A percentile compares a stretch with the other conserved stretches of the same genome.
Evolutionary conservation across 1,284 basidiomycete genomes (phyloP).

Genomic region (Naganishia liquefaciens): DNA sequence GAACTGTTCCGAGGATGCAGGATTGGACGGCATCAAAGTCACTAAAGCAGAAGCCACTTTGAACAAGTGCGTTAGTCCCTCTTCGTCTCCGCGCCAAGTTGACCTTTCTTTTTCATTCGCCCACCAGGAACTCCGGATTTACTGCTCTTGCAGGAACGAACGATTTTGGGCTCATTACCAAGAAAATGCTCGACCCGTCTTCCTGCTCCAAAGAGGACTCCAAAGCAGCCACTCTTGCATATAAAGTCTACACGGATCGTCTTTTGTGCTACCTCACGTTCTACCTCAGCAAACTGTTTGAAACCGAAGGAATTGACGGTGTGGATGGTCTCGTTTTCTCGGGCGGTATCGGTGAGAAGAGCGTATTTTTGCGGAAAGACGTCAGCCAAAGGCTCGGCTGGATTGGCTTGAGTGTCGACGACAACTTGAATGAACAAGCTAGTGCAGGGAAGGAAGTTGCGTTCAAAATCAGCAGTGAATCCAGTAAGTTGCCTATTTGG

Average conservation of each 20-base stretch:
- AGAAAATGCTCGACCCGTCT: constrained; percentile 48
- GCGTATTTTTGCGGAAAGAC: constrained; percentile 62
- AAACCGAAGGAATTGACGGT: constrained; percentile 47
- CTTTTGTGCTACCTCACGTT: constrained; percentile 69
- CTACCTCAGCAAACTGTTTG: constrained; percentile 69
- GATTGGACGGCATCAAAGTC: constrained; percentile 61
- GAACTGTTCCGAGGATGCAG: constrained; percentile 58
- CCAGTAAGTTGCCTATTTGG: constrained; percentile 52
- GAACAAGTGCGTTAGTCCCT: constrained; percentile 63
- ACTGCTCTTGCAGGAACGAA: constrained; percentile 73
- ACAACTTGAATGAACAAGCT: constrained; percentile 54
- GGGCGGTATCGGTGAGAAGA: constrained; percentile 80
- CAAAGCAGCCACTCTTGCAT: constrained; percentile 61
- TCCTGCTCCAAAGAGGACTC: constrained; percentile 44
- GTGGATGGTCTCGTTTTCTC: constrained; percentile 81
- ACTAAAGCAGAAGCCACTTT: constrained; percentile 75
- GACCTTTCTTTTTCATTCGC: background rate
- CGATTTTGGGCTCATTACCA: constrained; percentile 67
- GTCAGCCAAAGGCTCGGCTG: constrained; percentile 62
- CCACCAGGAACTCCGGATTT: constrained; percentile 61
- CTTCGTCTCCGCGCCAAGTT: background rate
- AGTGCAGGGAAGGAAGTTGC: constrained; percentile 46
- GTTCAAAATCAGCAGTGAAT: constrained; percentile 47
- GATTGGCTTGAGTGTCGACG: constrained; percentile 63
- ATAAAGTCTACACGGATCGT: constrained; percentile 72